These are phyloP conservation scores for Rhodotorula sp. DNA, from an alignment of 1,284 basidiomycete genomes.

Conservation along the genomic window DNA sequence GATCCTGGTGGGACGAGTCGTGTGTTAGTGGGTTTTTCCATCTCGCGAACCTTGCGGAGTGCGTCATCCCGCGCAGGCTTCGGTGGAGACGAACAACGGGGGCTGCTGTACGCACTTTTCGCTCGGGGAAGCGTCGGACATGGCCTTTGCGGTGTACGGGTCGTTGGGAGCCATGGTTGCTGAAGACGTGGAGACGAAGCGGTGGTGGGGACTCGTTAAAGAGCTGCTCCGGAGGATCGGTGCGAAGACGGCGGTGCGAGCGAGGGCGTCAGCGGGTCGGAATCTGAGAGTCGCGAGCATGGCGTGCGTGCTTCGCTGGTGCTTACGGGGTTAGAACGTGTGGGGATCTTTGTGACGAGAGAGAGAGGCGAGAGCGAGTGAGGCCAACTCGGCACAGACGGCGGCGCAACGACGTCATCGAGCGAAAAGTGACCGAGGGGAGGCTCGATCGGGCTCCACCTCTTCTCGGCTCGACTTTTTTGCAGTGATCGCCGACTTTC, in stretches of 20 bases:
- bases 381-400: no score
- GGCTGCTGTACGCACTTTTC: conserved; percentile 17
- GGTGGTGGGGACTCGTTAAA: not conserved
- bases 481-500: not conserved
- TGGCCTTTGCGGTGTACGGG: conserved; percentile 41
- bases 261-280: conserved; percentile 3
- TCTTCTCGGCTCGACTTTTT: no score
- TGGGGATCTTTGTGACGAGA: not conserved
- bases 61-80: not conserved
- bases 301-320: not conserved
- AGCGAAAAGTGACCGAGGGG: not conserved
- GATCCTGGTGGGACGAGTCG: conserved; percentile 1
- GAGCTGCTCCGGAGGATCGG: not conserved
- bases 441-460: not conserved
- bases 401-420: not conserved
- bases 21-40: not conserved
- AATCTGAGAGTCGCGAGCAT: conserved; percentile 7
- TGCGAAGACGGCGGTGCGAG: not conserved
- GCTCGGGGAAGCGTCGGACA: conserved; percentile 25
- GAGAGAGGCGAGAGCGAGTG: not conserved
- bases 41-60: no score
- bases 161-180: conserved; percentile 22
- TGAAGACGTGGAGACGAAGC: not conserved
- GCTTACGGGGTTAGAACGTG: not conserved
- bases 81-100: not conserved